These are phyloP conservation scores for Hypoxylon sp. DNA, from an alignment of 2,329 filamentous ascomycete genomes.

Conservation along the genomic window DNA sequence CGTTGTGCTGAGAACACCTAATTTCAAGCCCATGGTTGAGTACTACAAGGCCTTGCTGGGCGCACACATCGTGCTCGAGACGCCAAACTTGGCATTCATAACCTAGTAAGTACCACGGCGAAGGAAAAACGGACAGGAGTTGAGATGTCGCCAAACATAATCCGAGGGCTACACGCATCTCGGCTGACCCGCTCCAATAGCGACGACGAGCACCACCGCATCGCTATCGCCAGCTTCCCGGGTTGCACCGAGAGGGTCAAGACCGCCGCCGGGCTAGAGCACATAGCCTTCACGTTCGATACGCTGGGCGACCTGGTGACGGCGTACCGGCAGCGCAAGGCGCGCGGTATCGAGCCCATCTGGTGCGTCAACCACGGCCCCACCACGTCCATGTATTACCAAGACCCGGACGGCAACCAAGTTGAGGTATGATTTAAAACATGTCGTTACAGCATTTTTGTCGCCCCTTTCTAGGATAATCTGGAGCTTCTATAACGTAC, in stretches of 20 bases:
- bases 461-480: too few species aligned
- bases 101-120: constrained; percentile 47
- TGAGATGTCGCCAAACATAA: too few species aligned
- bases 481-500: too few species aligned
- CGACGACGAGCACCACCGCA: constrained; percentile 62
- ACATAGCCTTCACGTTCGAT: constrained; percentile 57
- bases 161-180: neutral
- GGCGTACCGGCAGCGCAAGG: constrained; percentile 54
- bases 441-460: too few species aligned
- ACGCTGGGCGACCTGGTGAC: constrained; percentile 52
- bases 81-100: constrained; percentile 52
- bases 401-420: constrained; percentile 61
- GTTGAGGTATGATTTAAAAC: too few species aligned
- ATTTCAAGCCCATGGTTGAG: constrained; percentile 49
- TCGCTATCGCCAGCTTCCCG: constrained; percentile 54
- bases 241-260: constrained; percentile 39
- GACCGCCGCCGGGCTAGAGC: constrained; percentile 53
- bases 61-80: constrained; percentile 47
- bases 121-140: neutral
- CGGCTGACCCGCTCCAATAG: neutral
- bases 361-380: constrained; percentile 62
- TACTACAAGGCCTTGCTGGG: constrained; percentile 56
- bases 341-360: constrained; percentile 53
- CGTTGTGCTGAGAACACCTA: constrained; percentile 44
- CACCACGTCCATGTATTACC: constrained; percentile 61